Percentiles rank a stretch among this genome's conserved stretches.
Conservation (phyloP, 345 rosid species). For the Ceriops tagal region DNA sequence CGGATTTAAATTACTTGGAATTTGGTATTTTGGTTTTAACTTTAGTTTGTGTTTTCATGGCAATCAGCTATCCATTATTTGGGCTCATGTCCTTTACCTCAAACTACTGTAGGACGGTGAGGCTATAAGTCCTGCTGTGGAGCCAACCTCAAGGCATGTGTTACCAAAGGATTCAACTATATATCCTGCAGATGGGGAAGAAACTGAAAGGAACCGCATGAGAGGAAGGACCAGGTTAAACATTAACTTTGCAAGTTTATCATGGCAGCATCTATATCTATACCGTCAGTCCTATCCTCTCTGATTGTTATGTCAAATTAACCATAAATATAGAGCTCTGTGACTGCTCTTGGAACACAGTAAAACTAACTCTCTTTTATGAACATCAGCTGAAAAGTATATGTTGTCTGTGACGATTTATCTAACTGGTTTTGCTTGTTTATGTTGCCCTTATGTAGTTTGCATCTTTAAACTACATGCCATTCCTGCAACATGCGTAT, state of each 20-base stretch:
- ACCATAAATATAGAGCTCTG: no score
- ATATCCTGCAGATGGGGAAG: slow-evolving; percentile 44
- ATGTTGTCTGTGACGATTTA: background rate
- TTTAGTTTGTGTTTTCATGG: slow-evolving; percentile 66
- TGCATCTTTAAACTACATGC: no score
- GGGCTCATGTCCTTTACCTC: slow-evolving; percentile 99
- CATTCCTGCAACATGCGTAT: no score
- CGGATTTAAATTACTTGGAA: slow-evolving; percentile 44
- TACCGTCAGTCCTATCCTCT: no score
- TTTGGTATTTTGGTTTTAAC: slow-evolving; percentile 59
- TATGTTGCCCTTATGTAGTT: background rate
- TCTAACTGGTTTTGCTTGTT: background rate
- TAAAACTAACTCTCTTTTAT: background rate
- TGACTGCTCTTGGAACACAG: background rate
- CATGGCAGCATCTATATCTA: no score
- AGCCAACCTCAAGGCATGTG: slow-evolving; percentile 31
- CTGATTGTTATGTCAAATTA: no score
- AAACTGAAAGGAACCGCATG: slow-evolving; percentile 45
- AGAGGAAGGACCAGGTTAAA: slow-evolving; percentile 63
- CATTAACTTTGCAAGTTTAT: background rate
- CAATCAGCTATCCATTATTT: slow-evolving; percentile 96
- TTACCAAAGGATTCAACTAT: slow-evolving; percentile 37
- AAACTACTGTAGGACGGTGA: slow-evolving; percentile 98
- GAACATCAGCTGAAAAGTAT: background rate
- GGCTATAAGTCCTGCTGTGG: slow-evolving; percentile 43